Evolutionary conservation across 163 green algal genomes (phyloP).

Genomic region (Volvox carteri): DNA sequence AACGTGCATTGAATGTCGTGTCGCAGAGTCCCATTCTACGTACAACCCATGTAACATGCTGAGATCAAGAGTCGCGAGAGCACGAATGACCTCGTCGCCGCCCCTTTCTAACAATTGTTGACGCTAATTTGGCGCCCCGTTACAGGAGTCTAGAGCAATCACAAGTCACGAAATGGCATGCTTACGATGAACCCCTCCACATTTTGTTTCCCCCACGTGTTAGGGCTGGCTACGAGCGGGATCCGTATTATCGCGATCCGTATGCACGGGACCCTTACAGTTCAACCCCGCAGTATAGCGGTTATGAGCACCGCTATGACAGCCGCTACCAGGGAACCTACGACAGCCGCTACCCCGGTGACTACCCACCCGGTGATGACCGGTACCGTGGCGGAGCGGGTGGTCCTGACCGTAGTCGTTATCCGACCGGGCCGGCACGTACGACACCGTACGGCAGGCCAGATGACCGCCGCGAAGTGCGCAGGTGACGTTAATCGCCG

Average conservation of each 20-base stretch:
- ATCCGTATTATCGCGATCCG: conserved; percentile 55
- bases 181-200: no score
- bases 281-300: conserved; percentile 19
- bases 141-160: no score
- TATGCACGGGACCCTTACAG: conserved; percentile 56
- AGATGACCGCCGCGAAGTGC: conserved; percentile 43
- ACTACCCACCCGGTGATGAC: conserved; percentile 50
- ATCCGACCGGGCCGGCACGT: conserved; percentile 12
- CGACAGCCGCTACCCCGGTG: conserved; percentile 46
- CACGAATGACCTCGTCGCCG: no score
- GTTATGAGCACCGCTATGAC: conserved; percentile 43
- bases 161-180: no score
- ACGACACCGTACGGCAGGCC: conserved; percentile 42
- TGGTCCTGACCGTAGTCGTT: conserved; percentile 47
- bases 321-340: conserved; percentile 15
- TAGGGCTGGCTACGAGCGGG: conserved; percentile 47
- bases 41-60: no score
- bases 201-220: no score
- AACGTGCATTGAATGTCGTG: no score
- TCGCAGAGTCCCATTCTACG: no score
- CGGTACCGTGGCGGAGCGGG: conserved; percentile 41
- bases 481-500: conserved; percentile 33
- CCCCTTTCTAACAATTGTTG: no score
- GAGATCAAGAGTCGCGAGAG: no score
- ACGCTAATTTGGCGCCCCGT: no score